A percentile compares a stretch with the other conserved stretches of the same genome.
Conservation (phyloP, 1,139 yeast genomes). For the Geotrichum fermentans region DNA sequence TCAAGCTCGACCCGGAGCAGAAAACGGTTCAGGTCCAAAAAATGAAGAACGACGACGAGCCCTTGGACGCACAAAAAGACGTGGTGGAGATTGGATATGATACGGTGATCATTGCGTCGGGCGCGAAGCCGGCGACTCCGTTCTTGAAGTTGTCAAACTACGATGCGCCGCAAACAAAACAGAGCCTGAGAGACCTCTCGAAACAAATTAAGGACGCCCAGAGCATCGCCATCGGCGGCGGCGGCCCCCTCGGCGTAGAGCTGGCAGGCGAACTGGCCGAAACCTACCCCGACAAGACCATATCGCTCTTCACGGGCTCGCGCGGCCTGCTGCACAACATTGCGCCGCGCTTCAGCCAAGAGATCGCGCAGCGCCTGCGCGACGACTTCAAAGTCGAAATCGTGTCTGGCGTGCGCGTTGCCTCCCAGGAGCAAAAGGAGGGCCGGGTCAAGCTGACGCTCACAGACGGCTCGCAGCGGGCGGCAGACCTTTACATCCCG, state of each 20-base stretch:
- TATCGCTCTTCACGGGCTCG: constrained; percentile 11
- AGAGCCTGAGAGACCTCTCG: background rate
- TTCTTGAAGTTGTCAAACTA: constrained; percentile 1
- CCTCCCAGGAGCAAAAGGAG: background rate
- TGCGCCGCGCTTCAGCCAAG: constrained; percentile 2
- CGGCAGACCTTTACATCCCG: constrained; percentile 9
- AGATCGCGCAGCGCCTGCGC: background rate
- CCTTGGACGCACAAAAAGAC: background rate
- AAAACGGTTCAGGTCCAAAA: background rate
- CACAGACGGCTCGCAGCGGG: constrained; percentile 6
- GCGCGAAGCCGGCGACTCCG: constrained; percentile 6
- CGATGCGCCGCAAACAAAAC: background rate
- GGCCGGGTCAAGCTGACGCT: background rate
- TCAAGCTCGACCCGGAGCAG: background rate
- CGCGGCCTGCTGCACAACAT: constrained; percentile 8
- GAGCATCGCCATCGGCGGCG: constrained; percentile 17
- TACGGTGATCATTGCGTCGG: constrained; percentile 9
- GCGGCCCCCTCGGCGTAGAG: constrained; percentile 14
- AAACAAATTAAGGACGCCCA: constrained; percentile 2
- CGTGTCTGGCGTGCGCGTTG: background rate
- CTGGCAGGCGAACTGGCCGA: constrained; percentile 11
- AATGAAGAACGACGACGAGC: too few relatives aligned
- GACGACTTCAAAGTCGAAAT: constrained; percentile 7
- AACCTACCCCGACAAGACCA: constrained; percentile 8
- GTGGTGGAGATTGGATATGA: background rate